Conservation (phyloP, 306 rosid genomes). For the Oemleria cerasiformis region DNA sequence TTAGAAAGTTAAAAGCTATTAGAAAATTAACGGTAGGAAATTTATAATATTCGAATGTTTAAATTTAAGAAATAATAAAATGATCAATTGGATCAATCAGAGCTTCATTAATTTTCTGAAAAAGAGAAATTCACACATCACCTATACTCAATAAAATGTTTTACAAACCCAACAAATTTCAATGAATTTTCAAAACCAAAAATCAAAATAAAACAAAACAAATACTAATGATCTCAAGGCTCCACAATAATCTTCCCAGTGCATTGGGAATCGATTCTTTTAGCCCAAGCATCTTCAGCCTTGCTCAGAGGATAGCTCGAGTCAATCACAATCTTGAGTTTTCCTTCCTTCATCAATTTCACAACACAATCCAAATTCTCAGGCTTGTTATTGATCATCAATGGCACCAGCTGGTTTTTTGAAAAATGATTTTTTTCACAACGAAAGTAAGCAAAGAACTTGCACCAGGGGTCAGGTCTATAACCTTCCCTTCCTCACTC, state of each 20-base stretch:
- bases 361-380: conserved; percentile 48
- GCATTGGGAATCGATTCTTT: conserved; percentile 57
- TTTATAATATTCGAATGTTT: too few species aligned
- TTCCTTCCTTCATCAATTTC: conserved; percentile 56
- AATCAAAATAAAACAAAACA: background rate
- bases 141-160: too few species aligned
- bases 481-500: conserved; percentile 45
- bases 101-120: too few species aligned
- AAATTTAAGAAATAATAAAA: too few species aligned
- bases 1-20: too few species aligned
- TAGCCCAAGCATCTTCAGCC: conserved; percentile 80
- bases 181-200: too few species aligned
- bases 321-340: conserved; percentile 53
- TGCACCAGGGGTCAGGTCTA: conserved; percentile 45
- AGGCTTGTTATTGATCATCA: conserved; percentile 25
- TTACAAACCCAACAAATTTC: too few species aligned
- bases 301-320: conserved; percentile 54
- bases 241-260: conserved; percentile 71
- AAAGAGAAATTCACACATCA: too few species aligned
- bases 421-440: conserved; percentile 57
- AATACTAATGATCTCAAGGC: background rate
- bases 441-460: conserved; percentile 33
- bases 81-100: too few species aligned
- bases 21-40: too few species aligned
- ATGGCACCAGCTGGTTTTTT: conserved; percentile 55